Evolutionary conservation across 257 asterid species (phyloP), one percentile per base, ranked within the genome.

Genomic region (Solanum infundibuliforme): DNA sequence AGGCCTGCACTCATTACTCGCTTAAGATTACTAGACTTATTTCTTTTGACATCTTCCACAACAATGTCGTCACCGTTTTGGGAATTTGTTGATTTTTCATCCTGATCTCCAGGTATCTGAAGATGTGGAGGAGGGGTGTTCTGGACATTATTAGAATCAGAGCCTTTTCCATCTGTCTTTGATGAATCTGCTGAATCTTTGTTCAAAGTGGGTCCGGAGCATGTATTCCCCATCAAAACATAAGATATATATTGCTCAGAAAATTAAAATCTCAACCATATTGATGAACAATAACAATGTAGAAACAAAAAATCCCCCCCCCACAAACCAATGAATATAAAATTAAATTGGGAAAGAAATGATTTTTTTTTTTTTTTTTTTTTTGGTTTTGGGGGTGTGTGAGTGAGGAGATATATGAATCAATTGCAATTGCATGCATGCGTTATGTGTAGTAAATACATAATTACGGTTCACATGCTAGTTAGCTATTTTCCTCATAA

Each of bases 1-100:
- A 96, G 96, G 39, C 99, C 99, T 21, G 87, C 93, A 90, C 98
- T 94, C 92, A 91, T 86, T 86, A 85, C 90, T 88, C 98, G 89
- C 90, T 90, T 93, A 65, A 89, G 87, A 90, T 87, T 91, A 32
- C 86, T 88, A 36, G 91, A 86, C 41, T 89, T 90, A 39, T 86
- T 91, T 83, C 73, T 91, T 48, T 89, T 91, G 75, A 58, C 72
- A 20, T 65, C 90, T 34, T 73, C 89, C 69, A 27, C 87, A 23
- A 71, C 83, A 39, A 32, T 41, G 62, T 43, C 66, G 10, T 27
- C 27, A 4, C 72, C 87, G 27, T 16, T 81, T 46, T 8, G 29
- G 68, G 85, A 29, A 46, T 89, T 90, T 85, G 76, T 39, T 87
- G 92, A 12, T 89, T 86, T 38, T 85, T 90, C 85, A 81, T 62